Base-by-base conservation (phyloP, 495 filamentous ascomycete genomes). In the Haplographium delicatum region DNA sequence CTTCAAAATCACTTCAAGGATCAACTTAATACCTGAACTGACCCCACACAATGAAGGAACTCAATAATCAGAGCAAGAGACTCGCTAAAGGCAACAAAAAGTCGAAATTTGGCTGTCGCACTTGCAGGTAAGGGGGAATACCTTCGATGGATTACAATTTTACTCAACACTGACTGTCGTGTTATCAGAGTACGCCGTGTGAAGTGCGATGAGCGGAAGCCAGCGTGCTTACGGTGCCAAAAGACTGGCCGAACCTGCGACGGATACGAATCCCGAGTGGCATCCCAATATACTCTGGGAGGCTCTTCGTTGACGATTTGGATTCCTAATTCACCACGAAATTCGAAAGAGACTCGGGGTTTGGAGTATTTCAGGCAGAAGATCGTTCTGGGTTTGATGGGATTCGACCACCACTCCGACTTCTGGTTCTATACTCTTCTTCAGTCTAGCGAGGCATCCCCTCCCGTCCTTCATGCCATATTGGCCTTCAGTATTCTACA, bases 391-490 rank as follows among this genome's bases (percentile, higher is more conserved):
- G 50, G 50, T 3, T 23, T 53, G 28, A 41, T 47, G 43, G 44
- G 33, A 15, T 47, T 47, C 37, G 19, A 28, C 18, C 41, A 50
- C 19, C 30, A 19, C 0, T 43, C 39, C 11, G 46, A 43, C 10
- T 50, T 55, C 35, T 55, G 52, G 52, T 45, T 16, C 1, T 13
- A 26, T 5, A 35, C 37, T 0, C 27, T 50, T 24, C 40, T 46
- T 13, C 44, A 55, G 22, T 35, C 30, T 13, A 39, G 37, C 25
- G 38, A 50, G 22, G 30, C 39, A 2, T 44, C 38, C 13, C 45
- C 52, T 10, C 45, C 52, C 5, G 52, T 55, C 18, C 37, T 45
- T 5, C 45, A 46, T 38, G 52, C 52, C 4, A 33, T 44, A 4
- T 22, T 55, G 1, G 40, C 38, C 10, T 40, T 55, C 22, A 44